Conservation (phyloP, 78 protist genomes). For the slime mould (Dictyostelium discoideum) region DNA sequence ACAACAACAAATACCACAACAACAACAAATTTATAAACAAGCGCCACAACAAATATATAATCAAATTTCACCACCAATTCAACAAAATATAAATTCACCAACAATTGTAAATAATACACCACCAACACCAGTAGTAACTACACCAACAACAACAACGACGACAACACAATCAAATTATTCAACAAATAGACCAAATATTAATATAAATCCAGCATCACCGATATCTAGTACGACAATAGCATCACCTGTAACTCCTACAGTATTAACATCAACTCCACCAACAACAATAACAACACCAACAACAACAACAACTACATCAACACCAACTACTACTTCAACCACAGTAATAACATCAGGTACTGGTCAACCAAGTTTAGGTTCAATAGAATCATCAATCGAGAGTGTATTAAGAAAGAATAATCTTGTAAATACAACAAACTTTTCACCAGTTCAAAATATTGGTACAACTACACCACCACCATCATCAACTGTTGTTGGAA, state of each 20-base stretch:
- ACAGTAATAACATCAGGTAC: neutral
- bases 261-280: neutral
- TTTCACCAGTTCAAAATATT: slow-evolving; percentile 19
- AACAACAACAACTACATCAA: neutral
- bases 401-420: slow-evolving; percentile 36
- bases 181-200: neutral
- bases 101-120: neutral
- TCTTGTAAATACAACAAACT: neutral
- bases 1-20: neutral
- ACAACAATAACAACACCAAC: neutral
- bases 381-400: slow-evolving; percentile 50
- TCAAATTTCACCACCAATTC: neutral
- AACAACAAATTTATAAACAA: neutral
- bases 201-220: slow-evolving; percentile 23
- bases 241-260: neutral
- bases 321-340: neutral
- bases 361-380: slow-evolving; percentile 17
- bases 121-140: neutral
- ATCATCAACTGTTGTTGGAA: neutral
- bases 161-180: neutral
- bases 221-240: neutral
- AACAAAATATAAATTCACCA: neutral
- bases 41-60: neutral
- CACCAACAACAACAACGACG: neutral
- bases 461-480: slow-evolving; percentile 40